These are phyloP conservation scores for Syzygium grande DNA, from an alignment of 345 rosid genomes.

Conservation along the genomic window DNA sequence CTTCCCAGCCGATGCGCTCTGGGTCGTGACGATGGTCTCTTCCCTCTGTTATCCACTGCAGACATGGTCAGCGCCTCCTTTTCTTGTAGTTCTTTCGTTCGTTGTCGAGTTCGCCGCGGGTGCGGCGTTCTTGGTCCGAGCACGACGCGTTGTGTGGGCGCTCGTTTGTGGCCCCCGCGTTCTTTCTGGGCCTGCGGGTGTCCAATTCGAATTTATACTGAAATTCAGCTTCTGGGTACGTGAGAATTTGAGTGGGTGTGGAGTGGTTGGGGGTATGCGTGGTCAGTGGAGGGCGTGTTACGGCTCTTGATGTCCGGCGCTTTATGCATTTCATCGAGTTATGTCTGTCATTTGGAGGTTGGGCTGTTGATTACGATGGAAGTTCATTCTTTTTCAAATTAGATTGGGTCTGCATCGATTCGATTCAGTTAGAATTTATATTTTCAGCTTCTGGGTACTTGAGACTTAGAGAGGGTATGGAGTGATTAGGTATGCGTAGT, in stretches of 20 bases:
- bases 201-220: neutral
- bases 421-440: neutral
- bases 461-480: neutral
- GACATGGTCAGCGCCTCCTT: conserved; percentile 32
- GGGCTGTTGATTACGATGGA: neutral
- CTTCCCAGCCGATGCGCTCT: neutral
- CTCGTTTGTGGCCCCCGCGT: accelerated
- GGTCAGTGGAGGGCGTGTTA: neutral
- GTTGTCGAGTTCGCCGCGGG: neutral
- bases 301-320: neutral
- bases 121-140: neutral
- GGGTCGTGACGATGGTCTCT: conserved; percentile 43
- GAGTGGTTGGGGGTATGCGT: neutral
- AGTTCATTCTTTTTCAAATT: neutral
- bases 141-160: neutral
- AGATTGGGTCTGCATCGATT: neutral
- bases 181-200: neutral
- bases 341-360: neutral
- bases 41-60: conserved; percentile 52
- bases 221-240: neutral
- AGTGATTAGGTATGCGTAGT: neutral
- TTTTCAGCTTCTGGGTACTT: neutral
- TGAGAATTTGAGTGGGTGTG: neutral
- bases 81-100: neutral
- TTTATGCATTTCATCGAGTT: neutral